Base-by-base conservation (phyloP, 2,329 filamentous ascomycete genomes). In the Pochonia chlamydosporia region DNA sequence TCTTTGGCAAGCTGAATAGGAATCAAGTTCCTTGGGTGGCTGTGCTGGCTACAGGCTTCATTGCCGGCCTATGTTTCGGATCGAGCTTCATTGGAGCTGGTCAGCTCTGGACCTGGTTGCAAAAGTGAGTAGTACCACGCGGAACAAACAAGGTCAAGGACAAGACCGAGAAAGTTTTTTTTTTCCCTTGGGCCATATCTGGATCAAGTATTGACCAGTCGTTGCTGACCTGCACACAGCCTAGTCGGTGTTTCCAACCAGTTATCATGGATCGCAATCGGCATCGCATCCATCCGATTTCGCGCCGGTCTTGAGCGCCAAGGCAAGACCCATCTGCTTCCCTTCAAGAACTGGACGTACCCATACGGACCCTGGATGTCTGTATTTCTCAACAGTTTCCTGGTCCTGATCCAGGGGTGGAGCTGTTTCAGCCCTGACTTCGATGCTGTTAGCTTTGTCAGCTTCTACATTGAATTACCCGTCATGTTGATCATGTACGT, bases 201-300 rank as follows among this genome's bases (percentile, higher is more conserved):
- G 20, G 7, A 43, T 42, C 14, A 39, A 24, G n/a, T 14, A 11
- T 6, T 4, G 20, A 50, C 57, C 54, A 20, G 43, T 25, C 23
- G 39, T 18, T 5, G 14, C 2, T 39, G 23, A 39, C 35, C 4
- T 24, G 8, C 35, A 16, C 35, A 39, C 42, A 76, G 73, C 49
- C 75, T 85, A 40, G 79, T 85, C 47, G 81, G 81, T 10, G 82
- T 85, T 0, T 84, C 81, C 0, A 85, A 84, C 59, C 82, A 85
- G 63, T 65, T 85, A 4, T 79, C 78, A 43, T 85, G 82, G 81
- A 75, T 79, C 54, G 72, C 78, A 47, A 86, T 85, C 49, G 76
- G 80, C 6, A 69, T 85, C 46, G 76, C 82, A 1, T 84, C 79
- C 0, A 64, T 85, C n/a, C 79, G 82, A 23, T 85, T 85, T 68